Percentiles rank a stretch among this genome's conserved stretches.
phyloP scores from a whole-genome alignment of 306 rosid species.

The Vigna hirtella region DNA sequence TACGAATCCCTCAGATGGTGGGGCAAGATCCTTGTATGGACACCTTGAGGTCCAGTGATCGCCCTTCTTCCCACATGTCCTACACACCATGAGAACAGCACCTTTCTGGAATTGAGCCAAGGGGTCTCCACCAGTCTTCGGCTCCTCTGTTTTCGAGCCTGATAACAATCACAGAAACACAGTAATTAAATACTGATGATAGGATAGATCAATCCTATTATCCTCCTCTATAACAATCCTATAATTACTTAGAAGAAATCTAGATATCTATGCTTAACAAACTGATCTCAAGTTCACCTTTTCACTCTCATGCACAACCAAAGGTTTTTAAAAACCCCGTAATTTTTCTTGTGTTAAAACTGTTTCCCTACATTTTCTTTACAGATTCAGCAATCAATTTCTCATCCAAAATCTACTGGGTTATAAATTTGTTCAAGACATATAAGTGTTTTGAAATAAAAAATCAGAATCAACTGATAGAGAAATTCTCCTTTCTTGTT shows the following conservation, averaged over 20 bases:
- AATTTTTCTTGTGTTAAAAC: not conserved
- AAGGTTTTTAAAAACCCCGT: not conserved
- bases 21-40: constrained; percentile 91
- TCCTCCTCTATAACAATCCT: not conserved
- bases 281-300: not conserved
- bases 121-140: constrained; percentile 70
- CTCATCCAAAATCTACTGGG: not conserved
- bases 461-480: not conserved
- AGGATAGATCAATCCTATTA: constrained; percentile 5
- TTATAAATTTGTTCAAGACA: no score
- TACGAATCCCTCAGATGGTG: constrained; percentile 56
- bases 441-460: no score
- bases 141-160: constrained; percentile 84
- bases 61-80: constrained; percentile 95
- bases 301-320: constrained; percentile 6
- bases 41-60: constrained; percentile 98
- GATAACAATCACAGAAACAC: constrained; percentile 11
- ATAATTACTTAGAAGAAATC: not conserved
- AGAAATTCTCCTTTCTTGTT: not conserved
- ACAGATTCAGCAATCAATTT: not conserved
- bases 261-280: not conserved
- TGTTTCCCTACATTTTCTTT: not conserved
- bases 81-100: constrained; percentile 91
- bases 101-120: constrained; percentile 63
- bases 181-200: constrained; percentile 5